These are phyloP conservation scores for Cladosporium colombiae DNA, from an alignment of 2,329 filamentous ascomycete genomes.

Conservation along the genomic window DNA sequence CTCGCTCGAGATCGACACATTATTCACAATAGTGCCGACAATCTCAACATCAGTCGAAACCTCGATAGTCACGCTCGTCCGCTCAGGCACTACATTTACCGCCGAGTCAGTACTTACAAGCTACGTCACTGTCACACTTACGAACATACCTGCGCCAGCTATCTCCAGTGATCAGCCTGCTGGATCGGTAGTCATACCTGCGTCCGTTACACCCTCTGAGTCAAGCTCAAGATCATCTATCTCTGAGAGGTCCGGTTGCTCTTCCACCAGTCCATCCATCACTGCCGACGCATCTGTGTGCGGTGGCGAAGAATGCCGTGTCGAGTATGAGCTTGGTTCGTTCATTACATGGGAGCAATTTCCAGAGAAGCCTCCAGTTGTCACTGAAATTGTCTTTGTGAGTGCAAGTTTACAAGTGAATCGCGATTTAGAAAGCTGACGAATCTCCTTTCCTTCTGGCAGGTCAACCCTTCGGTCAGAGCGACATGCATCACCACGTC, in stretches of 20 bases:
- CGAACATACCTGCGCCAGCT: not conserved
- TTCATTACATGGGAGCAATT: constrained; percentile 25
- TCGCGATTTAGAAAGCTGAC: not conserved
- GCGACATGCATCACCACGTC: constrained; percentile 28
- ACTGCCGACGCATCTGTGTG: constrained; percentile 21
- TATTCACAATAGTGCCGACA: not conserved
- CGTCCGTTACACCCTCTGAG: not conserved
- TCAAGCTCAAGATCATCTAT: not conserved
- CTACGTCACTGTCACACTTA: not conserved
- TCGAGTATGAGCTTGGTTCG: constrained; percentile 26
- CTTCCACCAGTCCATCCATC: not conserved
- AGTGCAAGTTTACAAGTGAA: not conserved
- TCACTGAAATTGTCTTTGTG: constrained; percentile 24
- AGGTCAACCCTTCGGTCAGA: constrained; percentile 21
- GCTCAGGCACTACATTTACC: constrained; percentile 15
- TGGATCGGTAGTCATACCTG: not conserved
- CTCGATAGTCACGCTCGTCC: not conserved
- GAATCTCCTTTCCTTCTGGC: not conserved
- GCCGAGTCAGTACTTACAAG: constrained; percentile 5
- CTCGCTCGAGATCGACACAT: not conserved
- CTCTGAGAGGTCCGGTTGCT: not conserved
- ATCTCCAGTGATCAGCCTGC: not conserved
- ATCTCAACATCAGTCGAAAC: not conserved
- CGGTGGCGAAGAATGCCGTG: constrained; percentile 22
- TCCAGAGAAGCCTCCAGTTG: constrained; percentile 19